A percentile compares a stretch with the other conserved stretches of the same genome.
phyloP scores from a whole-genome alignment of 352 stramenopile species.

The Pythium guiyangense region DNA sequence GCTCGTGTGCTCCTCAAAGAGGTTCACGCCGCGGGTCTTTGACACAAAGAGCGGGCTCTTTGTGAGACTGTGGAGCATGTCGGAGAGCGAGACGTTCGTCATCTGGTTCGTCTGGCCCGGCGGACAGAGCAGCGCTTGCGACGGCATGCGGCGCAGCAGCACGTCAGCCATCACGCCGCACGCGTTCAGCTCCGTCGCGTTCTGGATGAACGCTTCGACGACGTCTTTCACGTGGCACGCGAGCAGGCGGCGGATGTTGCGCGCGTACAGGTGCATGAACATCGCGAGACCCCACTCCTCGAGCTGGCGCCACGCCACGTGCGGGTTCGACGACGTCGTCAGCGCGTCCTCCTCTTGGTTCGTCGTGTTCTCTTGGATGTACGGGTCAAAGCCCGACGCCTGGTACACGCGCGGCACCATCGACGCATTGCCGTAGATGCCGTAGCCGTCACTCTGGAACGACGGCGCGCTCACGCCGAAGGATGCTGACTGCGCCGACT shows the following conservation, averaged over 20 bases:
- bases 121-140: constrained; percentile 71
- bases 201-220: constrained; percentile 76
- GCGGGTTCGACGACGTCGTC: constrained; percentile 64
- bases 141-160: constrained; percentile 59
- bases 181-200: constrained; percentile 74
- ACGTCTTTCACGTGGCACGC: constrained; percentile 85
- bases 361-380: constrained; percentile 48
- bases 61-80: constrained; percentile 66
- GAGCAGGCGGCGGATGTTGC: constrained; percentile 75
- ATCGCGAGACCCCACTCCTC: constrained; percentile 75
- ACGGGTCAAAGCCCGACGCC: constrained; percentile 76
- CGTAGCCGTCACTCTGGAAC: constrained; percentile 53
- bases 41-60: constrained; percentile 72
- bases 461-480: constrained; percentile 45
- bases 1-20: constrained; percentile 80
- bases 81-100: constrained; percentile 76
- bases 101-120: constrained; percentile 69
- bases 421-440: constrained; percentile 65
- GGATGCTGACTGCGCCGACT: constrained; percentile 40
- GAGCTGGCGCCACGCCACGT: constrained; percentile 71
- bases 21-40: constrained; percentile 63
- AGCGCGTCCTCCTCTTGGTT: constrained; percentile 71
- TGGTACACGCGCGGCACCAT: constrained; percentile 79
- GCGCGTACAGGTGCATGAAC: constrained; percentile 86
- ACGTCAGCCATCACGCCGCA: constrained; percentile 78